Evolutionary conservation across 495 filamentous ascomycete species (phyloP).

Genomic region (Oidiodendron maius): DNA sequence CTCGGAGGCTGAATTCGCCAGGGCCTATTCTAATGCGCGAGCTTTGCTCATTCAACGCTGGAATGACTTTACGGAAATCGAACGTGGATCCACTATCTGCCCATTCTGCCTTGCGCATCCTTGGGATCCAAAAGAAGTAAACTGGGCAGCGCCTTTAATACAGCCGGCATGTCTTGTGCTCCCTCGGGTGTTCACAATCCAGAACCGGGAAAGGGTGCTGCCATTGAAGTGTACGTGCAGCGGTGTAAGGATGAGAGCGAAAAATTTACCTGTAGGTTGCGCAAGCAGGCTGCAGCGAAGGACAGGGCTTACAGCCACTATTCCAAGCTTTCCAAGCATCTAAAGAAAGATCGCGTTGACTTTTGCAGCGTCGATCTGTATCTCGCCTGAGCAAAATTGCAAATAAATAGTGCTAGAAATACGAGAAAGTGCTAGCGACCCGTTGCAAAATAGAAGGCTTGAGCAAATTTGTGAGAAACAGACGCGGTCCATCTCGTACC

Average conservation of each 20-base stretch:
- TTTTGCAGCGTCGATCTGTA: background rate
- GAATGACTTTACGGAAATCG: background rate
- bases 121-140: background rate
- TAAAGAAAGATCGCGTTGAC: no score
- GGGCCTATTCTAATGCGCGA: background rate
- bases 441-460: no score
- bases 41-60: background rate
- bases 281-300: background rate
- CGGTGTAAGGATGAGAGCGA: background rate
- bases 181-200: background rate
- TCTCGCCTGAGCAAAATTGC: background rate
- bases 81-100: background rate
- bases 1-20: no score
- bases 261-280: background rate
- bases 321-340: no score
- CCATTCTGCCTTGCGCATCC: background rate
- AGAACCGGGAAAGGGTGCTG: background rate
- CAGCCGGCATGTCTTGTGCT: background rate
- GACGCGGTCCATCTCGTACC: no score
- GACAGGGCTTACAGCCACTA: background rate
- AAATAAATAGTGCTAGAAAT: background rate
- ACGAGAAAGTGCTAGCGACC: no score
- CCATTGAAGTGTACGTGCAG: background rate
- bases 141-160: background rate
- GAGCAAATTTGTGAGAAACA: no score